Base-by-base conservation (phyloP, 805 yeast species). In the Yarrowia sp. region DNA sequence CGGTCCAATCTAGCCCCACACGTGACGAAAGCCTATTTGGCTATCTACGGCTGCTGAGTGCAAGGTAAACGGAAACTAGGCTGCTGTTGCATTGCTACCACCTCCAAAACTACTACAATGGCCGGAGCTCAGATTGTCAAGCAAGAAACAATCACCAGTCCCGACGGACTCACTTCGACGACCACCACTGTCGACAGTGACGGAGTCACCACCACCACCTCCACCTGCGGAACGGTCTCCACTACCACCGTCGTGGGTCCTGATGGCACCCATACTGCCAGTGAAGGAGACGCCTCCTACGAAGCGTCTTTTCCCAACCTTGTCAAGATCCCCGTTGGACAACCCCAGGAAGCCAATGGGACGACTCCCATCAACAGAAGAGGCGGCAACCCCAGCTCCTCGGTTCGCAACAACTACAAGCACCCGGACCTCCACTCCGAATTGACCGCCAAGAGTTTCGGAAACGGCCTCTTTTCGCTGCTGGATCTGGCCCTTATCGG, bases 361-460 rank as follows among this genome's bases (percentile, higher is more conserved):
- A 63, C 59, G 46, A 61, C 40, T 22, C 67, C 46, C 19, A 22
- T 22, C 58, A 63, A 63, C 68, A 35, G 61, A 42, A 43, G 48
- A 42, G 46, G 50, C 19, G 32, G 10, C 48, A 41, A 49, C 49
- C 68, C 68, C 42, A 50, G 42, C 41, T 46, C 53, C 15, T 32
- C 26, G 42, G 41, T 22, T 22, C 38, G 38, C 1, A 65, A 46
- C 42, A 40, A 58, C 52, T 26, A 56, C 58, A 40, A 75, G 72
- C 73, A 71, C 70, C 32, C 71, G 66, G 67, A 46, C 67, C 19
- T 58, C 41, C 19, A 61, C 74, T 14, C 70, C 74, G 59, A 63
- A 49, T 11, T 49, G 75, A 41, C 77, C 73, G 63, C 77, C 78
- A 5, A 50, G 69, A 8, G 71, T 73, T 4, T 45, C 73, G 40